Evolutionary conservation across 108 stramenopile genomes (phyloP).

Genomic region (Mayamaea pseudoterrestris): DNA sequence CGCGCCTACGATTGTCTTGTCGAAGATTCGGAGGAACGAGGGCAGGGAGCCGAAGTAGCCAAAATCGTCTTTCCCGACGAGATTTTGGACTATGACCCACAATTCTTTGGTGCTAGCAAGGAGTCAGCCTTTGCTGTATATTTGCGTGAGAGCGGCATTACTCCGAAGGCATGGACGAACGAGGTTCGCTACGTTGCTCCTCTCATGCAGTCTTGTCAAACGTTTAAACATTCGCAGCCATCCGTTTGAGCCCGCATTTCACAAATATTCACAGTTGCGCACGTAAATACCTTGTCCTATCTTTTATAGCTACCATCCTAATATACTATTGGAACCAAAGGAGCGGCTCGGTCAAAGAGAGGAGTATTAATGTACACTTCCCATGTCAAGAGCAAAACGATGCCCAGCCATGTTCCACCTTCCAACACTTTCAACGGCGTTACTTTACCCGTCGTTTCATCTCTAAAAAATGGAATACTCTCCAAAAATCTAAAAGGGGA

Average conservation of each 20-base stretch:
- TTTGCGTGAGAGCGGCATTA: slow-evolving; percentile 11
- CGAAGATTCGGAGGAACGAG: slow-evolving; percentile 63
- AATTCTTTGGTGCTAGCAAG: slow-evolving; percentile 2
- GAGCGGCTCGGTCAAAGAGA: slow-evolving; percentile 72
- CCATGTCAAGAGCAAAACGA: slow-evolving; percentile 66
- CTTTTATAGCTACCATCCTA: too few relatives aligned
- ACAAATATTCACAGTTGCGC: too few relatives aligned
- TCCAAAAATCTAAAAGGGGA: slow-evolving; percentile 15
- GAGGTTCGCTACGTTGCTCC: too few relatives aligned
- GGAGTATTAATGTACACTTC: slow-evolving; percentile 84
- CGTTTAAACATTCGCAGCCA: too few relatives aligned
- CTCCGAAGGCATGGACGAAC: slow-evolving; percentile 5
- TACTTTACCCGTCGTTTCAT: slow-evolving; percentile 26
- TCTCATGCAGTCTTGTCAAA: too few relatives aligned
- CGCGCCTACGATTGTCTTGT: slow-evolving; percentile 85
- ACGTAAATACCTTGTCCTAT: too few relatives aligned
- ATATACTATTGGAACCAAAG: slow-evolving; percentile 69
- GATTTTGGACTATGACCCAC: slow-evolving; percentile 71
- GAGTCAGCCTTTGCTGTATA: slow-evolving; percentile 43
- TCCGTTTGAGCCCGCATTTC: too few relatives aligned
- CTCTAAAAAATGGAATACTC: slow-evolving; percentile 11
- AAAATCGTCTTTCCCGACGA: slow-evolving; percentile 67
- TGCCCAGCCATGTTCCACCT: slow-evolving; percentile 70
- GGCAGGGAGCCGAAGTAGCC: slow-evolving; percentile 50
- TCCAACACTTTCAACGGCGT: slow-evolving; percentile 36